Base-by-base conservation (phyloP, 225 moss, liverwort and hornwort genomes). In the Bryoerythrophyllum caledonicum region DNA sequence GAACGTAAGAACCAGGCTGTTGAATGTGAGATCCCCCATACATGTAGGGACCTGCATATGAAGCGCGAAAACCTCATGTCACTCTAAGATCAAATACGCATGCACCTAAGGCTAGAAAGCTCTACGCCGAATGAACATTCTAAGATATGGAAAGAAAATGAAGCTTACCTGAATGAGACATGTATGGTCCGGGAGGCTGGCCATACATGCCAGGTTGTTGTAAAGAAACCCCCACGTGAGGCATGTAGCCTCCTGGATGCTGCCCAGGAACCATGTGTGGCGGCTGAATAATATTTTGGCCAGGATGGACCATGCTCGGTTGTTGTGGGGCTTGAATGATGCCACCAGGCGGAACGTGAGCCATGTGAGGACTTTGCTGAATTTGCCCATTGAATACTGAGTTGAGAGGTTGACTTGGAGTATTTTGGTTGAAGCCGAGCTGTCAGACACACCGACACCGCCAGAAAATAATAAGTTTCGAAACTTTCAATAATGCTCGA, bases 191-290 rank as follows among this genome's bases (percentile, higher is more conserved):
- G 62, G 82, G 74, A 65, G 60, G 80, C 57, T 87, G 89, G 43
- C 75, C 80, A 79, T 88, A 88, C 70, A 85, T 52, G 26, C 80
- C 85, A 60, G 82, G 75, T 75, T 88, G 87, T 77, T 82, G 88
- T 60, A 78, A 65, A 57, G 85, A 72, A 69, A 78, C 65, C 41
- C 80, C 85, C 61, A 85, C 60, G 41, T 88, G 88, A 78, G 80
- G 7, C 78, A 80, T 60, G 37, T 88, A 88, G 73, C 78, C 76
- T 78, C 80, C 88, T 46, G 78, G 66, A 74, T 88, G 82, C 80
- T 85, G 88, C 51, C 85, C 88, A 83, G 80, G 68, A 59, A 64
- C 63, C 75, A 85, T 52, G 72, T 84, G 87, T 28, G 80, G 76
- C 44, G 53, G 56, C 62, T 82, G 88, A 71, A 74, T 67, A 63